Evolutionary conservation across 176 grass and related monocot genomes (phyloP).

Genomic region (Alopecurus myosuroides): DNA sequence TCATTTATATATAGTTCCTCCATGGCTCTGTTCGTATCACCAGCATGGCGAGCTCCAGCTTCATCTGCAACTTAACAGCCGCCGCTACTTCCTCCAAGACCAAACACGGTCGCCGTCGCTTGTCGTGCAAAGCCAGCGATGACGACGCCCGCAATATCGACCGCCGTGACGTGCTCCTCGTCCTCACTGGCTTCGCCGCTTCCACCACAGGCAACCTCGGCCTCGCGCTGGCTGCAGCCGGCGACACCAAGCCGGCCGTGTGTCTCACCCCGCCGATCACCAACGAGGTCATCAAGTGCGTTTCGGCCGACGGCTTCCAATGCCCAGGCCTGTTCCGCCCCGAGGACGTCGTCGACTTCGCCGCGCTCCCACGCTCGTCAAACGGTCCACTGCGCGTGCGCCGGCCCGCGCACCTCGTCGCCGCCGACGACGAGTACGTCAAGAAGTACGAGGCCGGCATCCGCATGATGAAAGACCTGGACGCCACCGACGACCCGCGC

Average conservation of each 20-base stretch:
- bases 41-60: not conserved
- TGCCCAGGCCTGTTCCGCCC: not conserved
- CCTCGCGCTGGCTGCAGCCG: not conserved
- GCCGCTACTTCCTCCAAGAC: not conserved
- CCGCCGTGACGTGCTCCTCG: not conserved
- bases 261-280: not conserved
- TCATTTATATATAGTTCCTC: not conserved
- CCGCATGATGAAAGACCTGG: not conserved
- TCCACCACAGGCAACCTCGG: not conserved
- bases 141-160: not conserved
- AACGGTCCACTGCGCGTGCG: not conserved
- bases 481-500: not conserved
- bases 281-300: not conserved
- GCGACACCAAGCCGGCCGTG: not conserved
- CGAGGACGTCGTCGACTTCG: conserved; percentile 4
- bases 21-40: not conserved
- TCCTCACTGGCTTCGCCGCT: not conserved
- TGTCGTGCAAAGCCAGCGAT: not conserved
- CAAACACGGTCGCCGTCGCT: not conserved
- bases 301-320: not conserved
- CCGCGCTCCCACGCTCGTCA: not conserved
- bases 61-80: not conserved
- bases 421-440: not conserved
- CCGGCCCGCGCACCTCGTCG: conserved; percentile 4
- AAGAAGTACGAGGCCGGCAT: conserved; percentile 1